These are phyloP conservation scores for Diaporthe sp. DNA, from an alignment of 2,329 filamentous ascomycete species.

Conservation along the genomic window DNA sequence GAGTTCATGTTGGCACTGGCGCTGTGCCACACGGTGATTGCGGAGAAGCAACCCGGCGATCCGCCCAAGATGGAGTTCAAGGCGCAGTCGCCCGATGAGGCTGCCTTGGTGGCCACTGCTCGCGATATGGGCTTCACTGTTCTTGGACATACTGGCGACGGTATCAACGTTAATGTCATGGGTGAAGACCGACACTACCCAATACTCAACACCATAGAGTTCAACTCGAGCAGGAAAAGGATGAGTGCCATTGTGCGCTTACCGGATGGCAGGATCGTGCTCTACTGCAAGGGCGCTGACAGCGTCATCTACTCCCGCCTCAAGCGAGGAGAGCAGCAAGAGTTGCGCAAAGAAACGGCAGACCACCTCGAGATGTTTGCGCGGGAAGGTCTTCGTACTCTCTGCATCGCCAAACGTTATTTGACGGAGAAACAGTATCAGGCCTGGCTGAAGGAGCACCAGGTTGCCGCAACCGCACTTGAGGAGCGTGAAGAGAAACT, in stretches of 20 bases:
- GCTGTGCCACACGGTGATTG: conserved; percentile 96
- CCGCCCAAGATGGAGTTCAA: conserved; percentile 93
- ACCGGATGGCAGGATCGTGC: conserved; percentile 87
- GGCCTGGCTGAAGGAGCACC: conserved; percentile 87
- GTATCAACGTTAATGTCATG: conserved; percentile 86
- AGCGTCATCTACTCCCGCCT: conserved; percentile 96
- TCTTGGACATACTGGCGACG: conserved; percentile 80
- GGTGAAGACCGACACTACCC: conserved; percentile 87
- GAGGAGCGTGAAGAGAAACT: conserved; percentile 92
- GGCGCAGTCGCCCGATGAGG: conserved; percentile 96
- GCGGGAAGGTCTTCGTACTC: conserved; percentile 90
- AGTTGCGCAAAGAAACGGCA: conserved; percentile 84
- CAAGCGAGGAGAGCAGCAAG: conserved; percentile 84
- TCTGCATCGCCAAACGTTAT: conserved; percentile 90
- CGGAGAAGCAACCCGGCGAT: conserved; percentile 89
- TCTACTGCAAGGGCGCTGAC: conserved; percentile 98
- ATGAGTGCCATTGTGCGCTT: conserved; percentile 98
- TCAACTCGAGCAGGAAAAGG: conserved; percentile 95
- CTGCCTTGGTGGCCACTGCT: conserved; percentile 91
- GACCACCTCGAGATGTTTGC: conserved; percentile 98
- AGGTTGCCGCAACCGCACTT: conserved; percentile 85
- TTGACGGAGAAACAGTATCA: conserved; percentile 86
- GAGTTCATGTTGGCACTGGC: conserved; percentile 95
- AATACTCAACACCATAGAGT: conserved; percentile 94
- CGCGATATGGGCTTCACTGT: conserved; percentile 96